Evolutionary conservation across 306 rosid species (phyloP).

Genomic region (Crataegus laevigata): DNA sequence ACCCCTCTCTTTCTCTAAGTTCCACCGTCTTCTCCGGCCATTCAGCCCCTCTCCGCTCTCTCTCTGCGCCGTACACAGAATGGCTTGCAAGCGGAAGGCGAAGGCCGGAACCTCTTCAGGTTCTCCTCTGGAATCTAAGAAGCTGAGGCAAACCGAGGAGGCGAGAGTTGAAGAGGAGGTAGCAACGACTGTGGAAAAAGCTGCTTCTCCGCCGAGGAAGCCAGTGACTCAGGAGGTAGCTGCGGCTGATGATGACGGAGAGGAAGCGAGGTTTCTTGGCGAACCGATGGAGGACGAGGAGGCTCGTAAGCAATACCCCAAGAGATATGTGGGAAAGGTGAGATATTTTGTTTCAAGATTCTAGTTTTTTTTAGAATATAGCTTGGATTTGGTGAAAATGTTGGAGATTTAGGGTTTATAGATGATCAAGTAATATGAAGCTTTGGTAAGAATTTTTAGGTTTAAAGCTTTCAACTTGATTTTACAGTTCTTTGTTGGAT

Average conservation of each 20-base stretch:
- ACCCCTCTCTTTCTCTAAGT: background rate
- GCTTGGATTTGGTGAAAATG: background rate
- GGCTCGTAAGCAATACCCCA: slow-evolving; percentile 55
- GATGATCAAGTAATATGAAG: background rate
- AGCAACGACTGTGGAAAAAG: background rate
- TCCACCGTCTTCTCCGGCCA: background rate
- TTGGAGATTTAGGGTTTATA: background rate
- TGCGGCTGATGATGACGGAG: background rate
- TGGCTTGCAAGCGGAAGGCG: slow-evolving; percentile 15
- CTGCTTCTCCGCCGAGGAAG: background rate
- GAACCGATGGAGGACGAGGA: slow-evolving; percentile 25
- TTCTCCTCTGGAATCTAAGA: background rate
- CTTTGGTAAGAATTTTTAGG: background rate
- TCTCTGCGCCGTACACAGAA: background rate
- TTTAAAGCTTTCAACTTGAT: background rate
- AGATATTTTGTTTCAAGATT: background rate
- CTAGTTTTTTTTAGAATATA: background rate
- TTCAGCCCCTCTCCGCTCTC: background rate
- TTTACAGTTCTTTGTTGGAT: background rate
- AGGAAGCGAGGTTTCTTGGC: slow-evolving; percentile 22
- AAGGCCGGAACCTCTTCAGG: background rate
- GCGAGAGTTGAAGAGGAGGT: background rate
- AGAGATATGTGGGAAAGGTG: slow-evolving; percentile 37
- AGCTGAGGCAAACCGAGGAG: background rate
- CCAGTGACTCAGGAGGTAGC: background rate